Conservation (phyloP, 2,329 filamentous ascomycete genomes). For the Didymella keratinophila region DNA sequence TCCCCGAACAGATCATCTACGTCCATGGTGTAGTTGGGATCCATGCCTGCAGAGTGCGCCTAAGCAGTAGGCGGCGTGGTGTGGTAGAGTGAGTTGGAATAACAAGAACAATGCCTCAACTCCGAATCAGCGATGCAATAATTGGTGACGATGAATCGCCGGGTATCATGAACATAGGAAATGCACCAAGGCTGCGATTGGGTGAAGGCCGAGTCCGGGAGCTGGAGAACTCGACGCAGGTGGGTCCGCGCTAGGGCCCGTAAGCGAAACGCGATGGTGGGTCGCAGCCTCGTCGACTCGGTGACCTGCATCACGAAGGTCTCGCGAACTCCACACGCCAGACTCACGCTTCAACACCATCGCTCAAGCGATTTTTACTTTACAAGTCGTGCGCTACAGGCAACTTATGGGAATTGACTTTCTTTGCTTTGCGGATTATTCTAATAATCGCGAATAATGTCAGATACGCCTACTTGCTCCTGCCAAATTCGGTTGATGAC, state of each 20-base stretch:
- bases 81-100: neutral
- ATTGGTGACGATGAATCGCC: slow-evolving; percentile 12
- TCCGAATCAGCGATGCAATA: slow-evolving; percentile 9
- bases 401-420: neutral
- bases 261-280: slow-evolving; percentile 21
- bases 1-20: slow-evolving; percentile 59
- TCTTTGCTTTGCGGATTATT: neutral
- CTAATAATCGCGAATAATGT: neutral
- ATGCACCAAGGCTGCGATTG: slow-evolving; percentile 16
- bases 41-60: slow-evolving; percentile 60
- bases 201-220: slow-evolving; percentile 13
- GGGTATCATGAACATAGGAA: slow-evolving; percentile 36
- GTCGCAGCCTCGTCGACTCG: slow-evolving; percentile 19
- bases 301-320: slow-evolving; percentile 22
- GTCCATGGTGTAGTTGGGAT: slow-evolving; percentile 52
- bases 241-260: slow-evolving; percentile 15
- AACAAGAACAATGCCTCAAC: neutral
- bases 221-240: slow-evolving; percentile 26
- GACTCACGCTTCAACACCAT: slow-evolving; percentile 3
- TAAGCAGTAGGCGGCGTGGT: slow-evolving; percentile 7
- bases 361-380: neutral
- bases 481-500: slow-evolving; percentile 1
- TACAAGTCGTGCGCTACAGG: neutral
- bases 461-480: neutral
- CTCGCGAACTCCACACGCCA: slow-evolving; percentile 20